Evolutionary conservation across 2,329 filamentous ascomycete species (phyloP).

Genomic region (Fusarium sp.): DNA sequence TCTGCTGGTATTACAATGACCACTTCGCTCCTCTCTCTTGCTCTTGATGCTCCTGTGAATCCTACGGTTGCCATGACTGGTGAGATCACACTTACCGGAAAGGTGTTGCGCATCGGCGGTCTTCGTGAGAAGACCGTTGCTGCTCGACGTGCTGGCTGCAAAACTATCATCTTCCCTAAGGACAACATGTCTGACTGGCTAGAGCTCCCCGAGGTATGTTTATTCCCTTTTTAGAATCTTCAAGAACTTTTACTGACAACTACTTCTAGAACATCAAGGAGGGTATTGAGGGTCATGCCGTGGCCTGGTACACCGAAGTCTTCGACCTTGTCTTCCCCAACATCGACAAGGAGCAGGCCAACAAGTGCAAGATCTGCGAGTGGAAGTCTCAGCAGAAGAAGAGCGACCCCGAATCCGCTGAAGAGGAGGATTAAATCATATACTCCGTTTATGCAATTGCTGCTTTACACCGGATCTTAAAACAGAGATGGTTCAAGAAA

Average conservation of each 20-base stretch:
- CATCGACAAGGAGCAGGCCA: constrained; percentile 78
- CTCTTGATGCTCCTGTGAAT: constrained; percentile 79
- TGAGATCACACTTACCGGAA: constrained; percentile 95
- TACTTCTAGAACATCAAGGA: constrained; percentile 90
- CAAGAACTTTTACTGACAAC: constrained; percentile 21
- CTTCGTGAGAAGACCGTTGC: constrained; percentile 97
- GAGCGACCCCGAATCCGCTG: constrained; percentile 51
- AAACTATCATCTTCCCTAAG: constrained; percentile 91
- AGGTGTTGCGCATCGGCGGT: constrained; percentile 94
- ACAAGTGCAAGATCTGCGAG: constrained; percentile 74
- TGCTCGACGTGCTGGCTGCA: constrained; percentile 89
- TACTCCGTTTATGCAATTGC: constrained; percentile 5
- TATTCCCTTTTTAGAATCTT: background rate
- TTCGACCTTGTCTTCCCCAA: constrained; percentile 91
- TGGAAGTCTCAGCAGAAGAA: constrained; percentile 61
- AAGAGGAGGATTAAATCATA: constrained; percentile 50
- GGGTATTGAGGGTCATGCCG: constrained; percentile 90
- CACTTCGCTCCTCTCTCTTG: constrained; percentile 88
- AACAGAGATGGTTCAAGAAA: background rate
- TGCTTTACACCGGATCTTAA: background rate
- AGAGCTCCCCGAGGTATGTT: constrained; percentile 90
- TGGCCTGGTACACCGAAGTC: constrained; percentile 93
- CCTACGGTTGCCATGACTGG: constrained; percentile 97
- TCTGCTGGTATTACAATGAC: constrained; percentile 98
- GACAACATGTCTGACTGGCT: constrained; percentile 98